A percentile compares a stretch with the other conserved stretches of the same genome.
Conservation (phyloP, 495 filamentous ascomycete genomes). For the Trichocladium uniseriatum region DNA sequence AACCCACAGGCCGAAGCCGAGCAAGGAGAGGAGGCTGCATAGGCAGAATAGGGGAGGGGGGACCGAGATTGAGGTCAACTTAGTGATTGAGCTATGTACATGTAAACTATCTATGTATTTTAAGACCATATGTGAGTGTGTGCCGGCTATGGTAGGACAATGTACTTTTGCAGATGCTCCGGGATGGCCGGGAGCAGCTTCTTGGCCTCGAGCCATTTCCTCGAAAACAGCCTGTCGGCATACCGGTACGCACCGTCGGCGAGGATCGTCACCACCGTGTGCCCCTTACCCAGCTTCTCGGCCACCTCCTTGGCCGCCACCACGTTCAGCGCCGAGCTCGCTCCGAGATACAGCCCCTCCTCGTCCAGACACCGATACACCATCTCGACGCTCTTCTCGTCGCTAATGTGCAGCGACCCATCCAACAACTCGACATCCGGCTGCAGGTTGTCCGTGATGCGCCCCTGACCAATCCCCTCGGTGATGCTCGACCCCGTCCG, state of each 20-base stretch:
- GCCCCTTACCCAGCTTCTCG: constrained; percentile 76
- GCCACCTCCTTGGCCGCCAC: constrained; percentile 92
- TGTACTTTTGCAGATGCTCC: constrained; percentile 78
- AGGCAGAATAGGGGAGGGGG: not conserved
- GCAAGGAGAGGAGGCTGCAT: constrained; percentile 4
- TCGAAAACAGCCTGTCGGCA: constrained; percentile 84
- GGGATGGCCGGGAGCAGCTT: constrained; percentile 75
- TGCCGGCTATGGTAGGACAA: constrained; percentile 62
- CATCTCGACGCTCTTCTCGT: constrained; percentile 95
- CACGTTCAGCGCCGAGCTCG: constrained; percentile 86
- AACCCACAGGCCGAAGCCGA: constrained; percentile 7
- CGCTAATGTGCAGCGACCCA: constrained; percentile 74
- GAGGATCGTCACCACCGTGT: constrained; percentile 86
- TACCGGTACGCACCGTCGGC: constrained; percentile 96
- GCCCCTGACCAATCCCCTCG: constrained; percentile 94
- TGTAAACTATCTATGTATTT: constrained; percentile 11
- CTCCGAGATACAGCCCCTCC: constrained; percentile 93
- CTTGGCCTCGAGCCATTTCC: constrained; percentile 81
- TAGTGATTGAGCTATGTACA: constrained; percentile 6
- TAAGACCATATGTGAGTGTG: not conserved
- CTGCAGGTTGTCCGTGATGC: constrained; percentile 87
- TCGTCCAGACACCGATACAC: constrained; percentile 96
- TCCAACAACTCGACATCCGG: constrained; percentile 79
- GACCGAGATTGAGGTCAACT: not conserved
- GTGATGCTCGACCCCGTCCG: constrained; percentile 86